Conservation (phyloP, 441 rosid species). For the Populus tomentosa region DNA sequence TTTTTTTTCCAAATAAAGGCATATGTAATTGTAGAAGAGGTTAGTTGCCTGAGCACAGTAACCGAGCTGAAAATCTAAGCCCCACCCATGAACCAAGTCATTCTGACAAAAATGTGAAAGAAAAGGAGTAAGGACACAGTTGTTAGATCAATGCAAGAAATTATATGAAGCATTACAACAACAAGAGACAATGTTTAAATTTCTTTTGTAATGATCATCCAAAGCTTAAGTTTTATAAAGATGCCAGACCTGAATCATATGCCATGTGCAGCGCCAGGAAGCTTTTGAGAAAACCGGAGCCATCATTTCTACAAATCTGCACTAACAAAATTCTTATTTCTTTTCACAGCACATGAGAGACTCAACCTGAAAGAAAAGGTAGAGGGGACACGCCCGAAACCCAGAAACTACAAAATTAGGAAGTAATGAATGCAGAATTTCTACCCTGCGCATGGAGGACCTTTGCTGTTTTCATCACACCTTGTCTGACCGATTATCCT, state of each 20-base stretch:
- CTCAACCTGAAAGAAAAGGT: not conserved
- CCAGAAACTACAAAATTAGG: not conserved
- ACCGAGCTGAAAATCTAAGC: conserved; percentile 69
- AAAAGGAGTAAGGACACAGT: not conserved
- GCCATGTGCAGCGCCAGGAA: conserved; percentile 84
- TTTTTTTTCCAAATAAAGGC: not conserved
- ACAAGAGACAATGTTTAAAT: no score
- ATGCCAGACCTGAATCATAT: conserved; percentile 66
- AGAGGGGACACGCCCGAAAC: not conserved
- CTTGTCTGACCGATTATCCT: conserved; percentile 28
- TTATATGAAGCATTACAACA: no score
- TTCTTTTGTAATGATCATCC: not conserved
- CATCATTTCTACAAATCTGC: conserved; percentile 87
- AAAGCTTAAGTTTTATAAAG: not conserved
- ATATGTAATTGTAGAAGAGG: not conserved
- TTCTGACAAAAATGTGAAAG: conserved; percentile 33
- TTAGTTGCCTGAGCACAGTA: conserved; percentile 64
- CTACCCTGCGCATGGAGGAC: conserved; percentile 80
- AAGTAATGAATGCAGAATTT: not conserved
- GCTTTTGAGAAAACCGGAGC: conserved; percentile 82
- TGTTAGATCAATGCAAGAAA: not conserved
- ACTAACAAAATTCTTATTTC: not conserved
- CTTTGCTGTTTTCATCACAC: conserved; percentile 47
- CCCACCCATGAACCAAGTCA: conserved; percentile 79
- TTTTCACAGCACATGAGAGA: not conserved